Conservation (phyloP, 345 rosid species). For the Clarkia xantiana region DNA sequence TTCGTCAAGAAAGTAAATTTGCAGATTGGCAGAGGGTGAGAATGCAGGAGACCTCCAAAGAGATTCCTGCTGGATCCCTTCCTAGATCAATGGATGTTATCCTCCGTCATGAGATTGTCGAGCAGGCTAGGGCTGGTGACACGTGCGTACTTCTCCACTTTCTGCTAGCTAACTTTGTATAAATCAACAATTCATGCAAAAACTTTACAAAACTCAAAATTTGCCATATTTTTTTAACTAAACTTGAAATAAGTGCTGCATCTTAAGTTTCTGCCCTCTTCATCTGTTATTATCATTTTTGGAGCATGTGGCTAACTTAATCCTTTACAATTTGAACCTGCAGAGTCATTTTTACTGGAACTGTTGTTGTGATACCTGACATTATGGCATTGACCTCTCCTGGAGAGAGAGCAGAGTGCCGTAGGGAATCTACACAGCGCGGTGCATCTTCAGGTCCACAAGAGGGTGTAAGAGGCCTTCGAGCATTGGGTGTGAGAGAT, state of each 20-base stretch:
- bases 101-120: conserved; percentile 91
- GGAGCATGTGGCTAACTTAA: background rate
- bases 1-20: conserved; percentile 89
- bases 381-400: conserved; percentile 82
- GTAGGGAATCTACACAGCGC: conserved; percentile 58
- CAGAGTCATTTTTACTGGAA: conserved; percentile 92
- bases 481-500: conserved; percentile 85
- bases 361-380: conserved; percentile 87
- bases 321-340: conserved; percentile 3
- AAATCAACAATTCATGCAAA: no score
- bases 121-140: conserved; percentile 97
- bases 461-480: conserved; percentile 80
- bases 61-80: conserved; percentile 95
- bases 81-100: conserved; percentile 89
- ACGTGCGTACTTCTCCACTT: conserved; percentile 34
- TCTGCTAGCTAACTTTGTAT: background rate
- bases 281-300: background rate
- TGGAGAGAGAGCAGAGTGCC: conserved; percentile 87
- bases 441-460: conserved; percentile 42
- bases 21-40: conserved; percentile 98
- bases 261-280: background rate
- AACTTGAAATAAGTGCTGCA: background rate
- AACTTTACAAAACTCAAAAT: no score
- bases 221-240: no score
- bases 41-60: conserved; percentile 95